phyloP scores from a whole-genome alignment of 2,329 filamentous ascomycete genomes.

The Penicillium sp. region DNA sequence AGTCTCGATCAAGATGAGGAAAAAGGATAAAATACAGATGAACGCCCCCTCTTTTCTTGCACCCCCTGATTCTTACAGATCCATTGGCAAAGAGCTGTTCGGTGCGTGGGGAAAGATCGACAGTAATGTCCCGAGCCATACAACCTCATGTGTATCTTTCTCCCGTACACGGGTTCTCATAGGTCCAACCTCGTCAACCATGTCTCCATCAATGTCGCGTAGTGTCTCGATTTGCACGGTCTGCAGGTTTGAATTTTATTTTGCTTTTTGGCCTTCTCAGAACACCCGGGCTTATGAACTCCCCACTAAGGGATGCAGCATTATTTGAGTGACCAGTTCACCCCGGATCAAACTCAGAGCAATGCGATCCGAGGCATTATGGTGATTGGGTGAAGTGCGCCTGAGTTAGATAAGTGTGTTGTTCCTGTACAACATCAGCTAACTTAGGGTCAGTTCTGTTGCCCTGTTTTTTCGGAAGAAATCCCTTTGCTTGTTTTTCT shows the following conservation, averaged over 20 bases:
- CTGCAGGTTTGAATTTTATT: slow-evolving; percentile 6
- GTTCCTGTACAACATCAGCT: not conserved
- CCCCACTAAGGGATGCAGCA: slow-evolving; percentile 3
- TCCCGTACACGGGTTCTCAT: not conserved
- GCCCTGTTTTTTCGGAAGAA: not conserved
- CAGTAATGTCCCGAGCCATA: slow-evolving; percentile 18
- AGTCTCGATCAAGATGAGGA: slow-evolving; percentile 8
- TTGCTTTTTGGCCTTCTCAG: not conserved
- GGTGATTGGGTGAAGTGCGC: not conserved
- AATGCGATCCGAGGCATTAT: slow-evolving; percentile 10
- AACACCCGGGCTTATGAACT: not conserved
- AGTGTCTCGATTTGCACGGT: not conserved
- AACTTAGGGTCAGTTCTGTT: not conserved
- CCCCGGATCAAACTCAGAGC: slow-evolving; percentile 14
- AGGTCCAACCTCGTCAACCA: slow-evolving; percentile 5
- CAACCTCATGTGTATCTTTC: not conserved
- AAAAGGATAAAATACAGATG: not conserved
- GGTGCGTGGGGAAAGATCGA: slow-evolving; percentile 15
- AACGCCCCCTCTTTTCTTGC: slow-evolving; percentile 7
- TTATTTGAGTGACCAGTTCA: slow-evolving; percentile 5
- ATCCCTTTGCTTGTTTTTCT: too few species aligned
- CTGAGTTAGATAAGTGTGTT: not conserved
- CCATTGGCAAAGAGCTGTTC: slow-evolving; percentile 2
- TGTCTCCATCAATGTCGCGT: slow-evolving; percentile 5
- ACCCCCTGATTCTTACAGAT: not conserved